Evolutionary conservation across 805 yeast genomes (phyloP), one percentile per base, ranked within the genome.

Genomic region (Deakozyma indianensis): DNA sequence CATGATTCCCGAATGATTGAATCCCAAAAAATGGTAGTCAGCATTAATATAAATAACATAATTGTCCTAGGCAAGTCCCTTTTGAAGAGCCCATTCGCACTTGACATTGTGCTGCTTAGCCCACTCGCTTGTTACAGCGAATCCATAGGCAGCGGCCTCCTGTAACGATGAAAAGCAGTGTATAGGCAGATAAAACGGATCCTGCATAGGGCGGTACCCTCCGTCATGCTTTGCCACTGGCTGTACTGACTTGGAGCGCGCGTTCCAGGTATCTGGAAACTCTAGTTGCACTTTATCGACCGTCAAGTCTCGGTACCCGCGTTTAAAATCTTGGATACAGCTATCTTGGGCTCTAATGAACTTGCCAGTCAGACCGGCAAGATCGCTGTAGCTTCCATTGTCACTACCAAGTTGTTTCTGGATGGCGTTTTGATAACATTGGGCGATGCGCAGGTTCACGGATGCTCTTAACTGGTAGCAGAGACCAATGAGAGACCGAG

Each of bases 121-220:
- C 71, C 71, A 68, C 38, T 63, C 67, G 16, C 54, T 53, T 18
- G 61, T 54, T 22, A 65, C 43, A n/a, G 57, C 47, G 41, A 57
- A 57, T 11, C 63, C 65, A 45, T 65, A 58, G 3, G 70, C 67
- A 2, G 70, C 66, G 0, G 62, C 69, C 43, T 67, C 71, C 38
- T 63, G 64, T 7, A 66, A 45, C 3, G 64, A 50, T 4, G 69
- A 58, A 47, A 53, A 62, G 23, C 54, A 56, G 41, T 64, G 68
- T 25, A 67, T 51, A 2, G 71, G 71, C 38, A 67, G 50, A 28
- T 49, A 55, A 47, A 41, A 64, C 23, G 45, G 55, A 46, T 67
- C 68, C 29, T 52, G 53, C 21, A 53, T 41, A 2, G 70, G 70
- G 23, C 63, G 54, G 22, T 56, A 54, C 27, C 52, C 56, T 2